Percentiles rank a stretch among this genome's conserved stretches.
These are phyloP conservation scores for Aspergillus viridinutans DNA, from an alignment of 2,329 filamentous ascomycete species.

Conservation along the genomic window DNA sequence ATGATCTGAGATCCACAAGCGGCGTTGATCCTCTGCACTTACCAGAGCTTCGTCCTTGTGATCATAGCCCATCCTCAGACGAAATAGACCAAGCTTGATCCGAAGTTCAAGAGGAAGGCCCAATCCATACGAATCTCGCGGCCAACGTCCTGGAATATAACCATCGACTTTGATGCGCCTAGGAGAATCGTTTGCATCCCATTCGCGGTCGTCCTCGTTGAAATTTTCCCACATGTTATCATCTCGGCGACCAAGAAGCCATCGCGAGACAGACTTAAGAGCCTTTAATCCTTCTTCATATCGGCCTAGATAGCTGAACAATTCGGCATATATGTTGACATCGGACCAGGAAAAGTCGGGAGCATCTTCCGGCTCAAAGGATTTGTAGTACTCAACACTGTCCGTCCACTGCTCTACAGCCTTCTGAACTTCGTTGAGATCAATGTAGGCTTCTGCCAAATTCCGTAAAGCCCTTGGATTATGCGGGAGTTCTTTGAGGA, in stretches of 20 bases:
- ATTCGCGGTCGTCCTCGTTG: conserved; percentile 77
- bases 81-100: conserved; percentile 76
- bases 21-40: conserved; percentile 28
- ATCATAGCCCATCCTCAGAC: conserved; percentile 65
- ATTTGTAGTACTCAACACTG: conserved; percentile 48
- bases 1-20: neutral
- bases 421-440: conserved; percentile 45
- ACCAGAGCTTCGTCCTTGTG: conserved; percentile 68
- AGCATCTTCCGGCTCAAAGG: conserved; percentile 41
- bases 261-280: conserved; percentile 70
- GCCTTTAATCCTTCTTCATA: conserved; percentile 64
- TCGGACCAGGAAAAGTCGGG: conserved; percentile 68
- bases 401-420: conserved; percentile 50
- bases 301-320: conserved; percentile 63
- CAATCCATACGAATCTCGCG: conserved; percentile 61
- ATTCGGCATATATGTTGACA: conserved; percentile 77
- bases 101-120: conserved; percentile 77
- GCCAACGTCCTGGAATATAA: conserved; percentile 55
- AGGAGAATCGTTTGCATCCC: conserved; percentile 68
- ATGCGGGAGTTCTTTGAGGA: conserved; percentile 52
- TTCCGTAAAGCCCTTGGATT: conserved; percentile 53
- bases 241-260: conserved; percentile 70
- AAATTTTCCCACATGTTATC: conserved; percentile 75
- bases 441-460: conserved; percentile 55
- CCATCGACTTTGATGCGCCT: conserved; percentile 60